Percentiles rank a stretch among this genome's conserved stretches.
phyloP scores from a whole-genome alignment of 306 rosid genomes.

The Pyrus pyrifolia region DNA sequence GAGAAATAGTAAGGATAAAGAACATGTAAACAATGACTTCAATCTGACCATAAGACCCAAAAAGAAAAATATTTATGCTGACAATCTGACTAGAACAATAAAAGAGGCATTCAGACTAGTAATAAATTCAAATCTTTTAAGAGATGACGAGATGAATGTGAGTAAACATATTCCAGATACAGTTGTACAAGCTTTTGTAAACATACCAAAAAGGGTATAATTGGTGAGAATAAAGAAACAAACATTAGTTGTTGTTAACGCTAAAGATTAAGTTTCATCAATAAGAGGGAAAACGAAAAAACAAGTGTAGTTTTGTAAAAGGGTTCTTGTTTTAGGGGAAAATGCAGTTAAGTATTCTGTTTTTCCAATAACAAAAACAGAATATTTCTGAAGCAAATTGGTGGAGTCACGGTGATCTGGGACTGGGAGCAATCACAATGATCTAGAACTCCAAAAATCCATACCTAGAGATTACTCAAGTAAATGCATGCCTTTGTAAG shows the following conservation, averaged over 20 bases:
- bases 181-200: no score
- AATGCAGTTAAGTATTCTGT: no score
- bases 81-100: background rate
- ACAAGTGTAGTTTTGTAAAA: no score
- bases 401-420: background rate
- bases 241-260: no score
- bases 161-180: background rate
- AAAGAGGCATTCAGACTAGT: no score
- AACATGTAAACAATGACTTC: background rate
- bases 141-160: background rate
- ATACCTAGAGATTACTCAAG: background rate
- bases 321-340: no score
- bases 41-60: background rate
- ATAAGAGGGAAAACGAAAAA: no score
- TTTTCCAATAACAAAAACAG: no score
- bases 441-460: background rate
- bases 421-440: background rate
- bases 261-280: no score
- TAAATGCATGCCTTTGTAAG: background rate
- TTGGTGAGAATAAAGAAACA: no score
- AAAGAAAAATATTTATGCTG: background rate
- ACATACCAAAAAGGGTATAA: no score
- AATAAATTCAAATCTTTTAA: background rate
- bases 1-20: background rate
- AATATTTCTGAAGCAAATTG: no score